A percentile compares a stretch with the other conserved stretches of the same genome.
phyloP scores from a whole-genome alignment of 306 rosid genomes.

The Dalbergia oliveri region DNA sequence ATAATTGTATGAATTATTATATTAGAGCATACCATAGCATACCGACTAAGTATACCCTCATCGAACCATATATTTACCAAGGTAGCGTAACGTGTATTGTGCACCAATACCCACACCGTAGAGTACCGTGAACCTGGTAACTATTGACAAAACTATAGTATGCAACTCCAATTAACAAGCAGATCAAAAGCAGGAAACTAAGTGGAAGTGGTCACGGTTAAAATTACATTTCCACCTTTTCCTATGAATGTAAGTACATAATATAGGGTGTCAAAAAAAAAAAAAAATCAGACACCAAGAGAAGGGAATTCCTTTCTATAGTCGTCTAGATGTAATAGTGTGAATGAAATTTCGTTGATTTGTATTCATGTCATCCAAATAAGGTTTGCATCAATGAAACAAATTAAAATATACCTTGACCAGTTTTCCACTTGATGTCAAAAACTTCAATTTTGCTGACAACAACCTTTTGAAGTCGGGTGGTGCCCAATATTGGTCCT shows the following conservation, averaged over 20 bases:
- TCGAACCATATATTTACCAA: too few species aligned
- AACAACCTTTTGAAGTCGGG: constrained; percentile 82
- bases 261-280: neutral
- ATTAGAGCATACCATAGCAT: too few species aligned
- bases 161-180: neutral
- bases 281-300: neutral
- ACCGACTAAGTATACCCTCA: too few species aligned
- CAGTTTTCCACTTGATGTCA: constrained; percentile 81
- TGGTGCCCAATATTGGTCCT: constrained; percentile 94
- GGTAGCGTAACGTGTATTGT: too few species aligned
- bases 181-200: neutral
- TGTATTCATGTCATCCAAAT: constrained; percentile 14
- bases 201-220: neutral
- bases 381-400: constrained; percentile 19
- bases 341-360: neutral
- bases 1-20: too few species aligned
- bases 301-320: constrained; percentile 4
- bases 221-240: neutral
- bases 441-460: constrained; percentile 76
- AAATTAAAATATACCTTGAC: constrained; percentile 68
- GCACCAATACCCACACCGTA: too few species aligned
- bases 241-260: neutral
- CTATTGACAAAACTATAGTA: neutral
- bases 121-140: too few species aligned
- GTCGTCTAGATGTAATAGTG: neutral